These are phyloP conservation scores for Mallotus repandus DNA, from an alignment of 441 rosid genomes.

Conservation along the genomic window DNA sequence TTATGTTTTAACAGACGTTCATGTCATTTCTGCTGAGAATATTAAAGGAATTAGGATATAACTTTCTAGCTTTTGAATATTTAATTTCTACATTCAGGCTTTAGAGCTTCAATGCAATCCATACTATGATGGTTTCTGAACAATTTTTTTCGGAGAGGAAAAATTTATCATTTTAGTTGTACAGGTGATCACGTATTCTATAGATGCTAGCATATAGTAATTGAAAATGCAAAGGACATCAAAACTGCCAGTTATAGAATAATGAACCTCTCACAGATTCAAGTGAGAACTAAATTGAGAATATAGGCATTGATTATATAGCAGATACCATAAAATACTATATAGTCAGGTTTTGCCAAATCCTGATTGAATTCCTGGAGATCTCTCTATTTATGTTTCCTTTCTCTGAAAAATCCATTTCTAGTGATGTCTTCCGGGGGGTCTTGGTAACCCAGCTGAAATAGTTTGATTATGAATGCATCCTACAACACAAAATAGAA, in stretches of 20 bases:
- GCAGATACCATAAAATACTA: neutral
- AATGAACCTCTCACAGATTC: neutral
- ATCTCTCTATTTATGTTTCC: neutral
- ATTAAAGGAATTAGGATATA: neutral
- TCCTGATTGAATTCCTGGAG: neutral
- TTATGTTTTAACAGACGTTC: neutral
- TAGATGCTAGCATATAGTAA: neutral
- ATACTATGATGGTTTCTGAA: neutral
- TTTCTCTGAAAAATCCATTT: neutral
- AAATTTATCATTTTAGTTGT: neutral
- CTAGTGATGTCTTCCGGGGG: neutral
- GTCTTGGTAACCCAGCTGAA: neutral
- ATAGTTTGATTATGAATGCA: neutral
- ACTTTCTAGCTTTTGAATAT: slow-evolving; percentile 4
- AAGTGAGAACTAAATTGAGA: neutral
- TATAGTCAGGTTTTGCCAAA: neutral
- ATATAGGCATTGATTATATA: too few relatives aligned
- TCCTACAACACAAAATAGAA: neutral
- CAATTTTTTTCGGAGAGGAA: neutral
- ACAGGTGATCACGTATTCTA: neutral
- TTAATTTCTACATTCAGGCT: neutral
- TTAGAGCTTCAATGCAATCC: neutral
- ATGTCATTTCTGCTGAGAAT: neutral
- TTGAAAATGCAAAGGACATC: slow-evolving; percentile 6
- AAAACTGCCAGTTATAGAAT: neutral